Conservation (phyloP, 768 basidiomycete genomes). For the Serendipita indica region DNA sequence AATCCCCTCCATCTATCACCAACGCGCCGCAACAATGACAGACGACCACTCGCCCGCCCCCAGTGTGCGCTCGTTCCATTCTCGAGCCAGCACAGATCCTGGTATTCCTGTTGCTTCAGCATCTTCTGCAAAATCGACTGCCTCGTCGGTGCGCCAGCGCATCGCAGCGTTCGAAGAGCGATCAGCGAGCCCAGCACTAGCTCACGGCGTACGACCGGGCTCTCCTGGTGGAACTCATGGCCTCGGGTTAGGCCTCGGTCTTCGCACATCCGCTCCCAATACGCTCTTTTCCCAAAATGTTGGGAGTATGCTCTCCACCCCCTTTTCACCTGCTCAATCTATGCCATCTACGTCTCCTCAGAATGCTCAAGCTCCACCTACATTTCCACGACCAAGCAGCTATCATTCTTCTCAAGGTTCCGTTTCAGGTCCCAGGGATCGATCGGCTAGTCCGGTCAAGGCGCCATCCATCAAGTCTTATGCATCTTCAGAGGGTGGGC, state of each 20-base stretch:
- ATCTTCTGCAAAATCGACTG: background rate
- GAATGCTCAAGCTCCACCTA: background rate
- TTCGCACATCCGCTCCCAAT: background rate
- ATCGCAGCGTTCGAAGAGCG: constrained; percentile 6
- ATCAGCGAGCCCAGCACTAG: background rate
- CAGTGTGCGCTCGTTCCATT: background rate
- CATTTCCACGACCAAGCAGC: background rate
- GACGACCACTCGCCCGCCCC: background rate
- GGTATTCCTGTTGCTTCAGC: background rate
- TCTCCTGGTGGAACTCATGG: constrained; percentile 9
- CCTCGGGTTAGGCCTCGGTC: background rate
- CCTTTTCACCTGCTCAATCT: constrained; percentile 5
- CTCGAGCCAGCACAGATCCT: background rate
- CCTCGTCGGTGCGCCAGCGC: background rate
- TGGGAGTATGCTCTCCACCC: constrained; percentile 4
- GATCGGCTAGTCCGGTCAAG: constrained; percentile 1
- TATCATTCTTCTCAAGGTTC: background rate
- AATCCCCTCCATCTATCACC: background rate
- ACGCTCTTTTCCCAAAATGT: background rate
- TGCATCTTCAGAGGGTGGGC: background rate
- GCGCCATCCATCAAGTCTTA: background rate
- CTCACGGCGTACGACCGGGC: background rate
- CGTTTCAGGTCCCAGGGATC: background rate
- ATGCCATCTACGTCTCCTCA: background rate
- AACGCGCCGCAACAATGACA: background rate